Conservation (phyloP, 306 rosid species). For the cucumber (Cucumis sativus) region Cucumber_9930_V3 NC_026656.2:13282001-13282500, state of each 20-base stretch:
- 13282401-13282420: not conserved
- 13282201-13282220: not conserved
- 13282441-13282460: not conserved
- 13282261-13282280: not conserved
- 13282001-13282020: slow-evolving; percentile 13
- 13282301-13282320: not conserved
- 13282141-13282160: too few relatives aligned
- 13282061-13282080: slow-evolving; percentile 23
- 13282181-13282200: not conserved
- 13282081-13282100: slow-evolving; percentile 4
- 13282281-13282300: not conserved
- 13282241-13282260: not conserved
- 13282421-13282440: not conserved
- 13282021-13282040: slow-evolving; percentile 11
- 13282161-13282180: not conserved
- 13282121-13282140: not conserved
- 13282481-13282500: not conserved
- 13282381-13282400: not conserved
- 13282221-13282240: not conserved
- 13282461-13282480: not conserved
- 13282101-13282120: not conserved
- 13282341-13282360: not conserved
- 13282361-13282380: not conserved
- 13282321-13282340: not conserved
- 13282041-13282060: slow-evolving; percentile 15